Conservation (phyloP, 169 alveolate genomes). For the Plasmodium cynomolgi region DNA sequence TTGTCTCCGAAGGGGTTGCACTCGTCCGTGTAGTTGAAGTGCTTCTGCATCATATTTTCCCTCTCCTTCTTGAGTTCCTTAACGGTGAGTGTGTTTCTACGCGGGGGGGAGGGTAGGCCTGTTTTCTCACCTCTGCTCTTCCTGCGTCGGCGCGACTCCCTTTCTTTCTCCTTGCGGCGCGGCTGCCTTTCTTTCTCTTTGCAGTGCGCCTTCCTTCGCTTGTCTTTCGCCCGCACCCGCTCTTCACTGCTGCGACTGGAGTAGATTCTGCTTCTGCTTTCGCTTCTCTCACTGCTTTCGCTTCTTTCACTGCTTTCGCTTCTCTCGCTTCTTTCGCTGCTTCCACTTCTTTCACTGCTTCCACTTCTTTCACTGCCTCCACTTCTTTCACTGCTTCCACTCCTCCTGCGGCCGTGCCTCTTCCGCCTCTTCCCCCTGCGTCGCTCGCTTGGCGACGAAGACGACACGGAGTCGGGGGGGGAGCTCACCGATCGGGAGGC, state of each 20-base stretch:
- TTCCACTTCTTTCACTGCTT: neutral
- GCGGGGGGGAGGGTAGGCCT: neutral
- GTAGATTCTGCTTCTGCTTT: neutral
- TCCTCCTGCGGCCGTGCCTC: no score
- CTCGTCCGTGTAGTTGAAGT: conserved; percentile 87
- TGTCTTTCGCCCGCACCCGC: neutral
- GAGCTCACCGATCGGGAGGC: neutral
- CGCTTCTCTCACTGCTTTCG: neutral
- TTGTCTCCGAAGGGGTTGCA: conserved; percentile 88
- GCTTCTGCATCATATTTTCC: conserved; percentile 58
- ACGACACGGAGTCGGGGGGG: neutral
- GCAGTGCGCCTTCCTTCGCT: neutral
- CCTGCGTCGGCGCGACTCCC: neutral
- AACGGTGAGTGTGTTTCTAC: conserved; percentile 11
- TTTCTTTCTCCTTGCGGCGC: neutral
- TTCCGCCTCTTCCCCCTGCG: neutral
- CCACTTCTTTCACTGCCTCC: neutral
- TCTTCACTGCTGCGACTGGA: neutral
- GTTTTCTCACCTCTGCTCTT: neutral
- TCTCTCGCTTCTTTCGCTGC: neutral
- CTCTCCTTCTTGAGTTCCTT: conserved; percentile 60
- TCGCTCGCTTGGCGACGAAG: neutral
- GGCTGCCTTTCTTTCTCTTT: neutral
- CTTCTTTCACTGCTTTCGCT: neutral
- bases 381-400: neutral